Evolutionary conservation across 768 basidiomycete species (phyloP).

Genomic region (Boletus vermiculosoides): DNA sequence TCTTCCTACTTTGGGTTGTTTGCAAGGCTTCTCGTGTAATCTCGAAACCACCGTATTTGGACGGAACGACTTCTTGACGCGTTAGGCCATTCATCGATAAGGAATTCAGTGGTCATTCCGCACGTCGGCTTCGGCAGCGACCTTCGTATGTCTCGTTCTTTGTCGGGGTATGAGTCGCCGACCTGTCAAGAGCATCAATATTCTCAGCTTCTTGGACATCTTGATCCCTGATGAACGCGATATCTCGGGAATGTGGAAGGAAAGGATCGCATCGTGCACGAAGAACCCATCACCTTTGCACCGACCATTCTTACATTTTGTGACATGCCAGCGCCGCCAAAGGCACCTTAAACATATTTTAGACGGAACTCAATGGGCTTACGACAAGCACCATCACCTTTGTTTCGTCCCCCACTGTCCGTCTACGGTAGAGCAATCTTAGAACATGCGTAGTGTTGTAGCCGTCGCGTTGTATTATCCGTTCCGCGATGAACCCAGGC

Average conservation of each 20-base stretch:
- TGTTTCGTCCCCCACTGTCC: no score
- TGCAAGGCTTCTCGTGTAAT: constrained; percentile 13
- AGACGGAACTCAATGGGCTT: no score
- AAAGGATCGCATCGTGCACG: neutral
- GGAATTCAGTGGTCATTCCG: constrained; percentile 16
- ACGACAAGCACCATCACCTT: no score
- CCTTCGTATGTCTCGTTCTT: constrained; percentile 17
- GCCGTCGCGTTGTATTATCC: no score
- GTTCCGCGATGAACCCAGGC: no score
- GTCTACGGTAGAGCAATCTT: no score
- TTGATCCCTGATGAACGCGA: constrained; percentile 16
- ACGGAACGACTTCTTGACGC: constrained; percentile 9
- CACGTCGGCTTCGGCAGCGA: constrained; percentile 17
- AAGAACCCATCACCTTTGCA: no score
- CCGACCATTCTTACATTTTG: no score
- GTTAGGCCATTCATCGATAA: constrained; percentile 8
- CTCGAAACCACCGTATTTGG: constrained; percentile 17
- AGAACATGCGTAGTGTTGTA: no score
- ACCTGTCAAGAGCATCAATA: constrained; percentile 11
- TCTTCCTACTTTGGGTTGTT: constrained; percentile 18
- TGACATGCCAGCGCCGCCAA: no score
- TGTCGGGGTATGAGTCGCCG: constrained; percentile 11
- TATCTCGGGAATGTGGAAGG: constrained; percentile 18
- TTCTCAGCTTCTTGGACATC: constrained; percentile 13
- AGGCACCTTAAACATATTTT: no score